Evolutionary conservation across 2,329 filamentous ascomycete species (phyloP), one percentile per base, ranked within the genome.

Genomic region (Blumeria hordei): DNA sequence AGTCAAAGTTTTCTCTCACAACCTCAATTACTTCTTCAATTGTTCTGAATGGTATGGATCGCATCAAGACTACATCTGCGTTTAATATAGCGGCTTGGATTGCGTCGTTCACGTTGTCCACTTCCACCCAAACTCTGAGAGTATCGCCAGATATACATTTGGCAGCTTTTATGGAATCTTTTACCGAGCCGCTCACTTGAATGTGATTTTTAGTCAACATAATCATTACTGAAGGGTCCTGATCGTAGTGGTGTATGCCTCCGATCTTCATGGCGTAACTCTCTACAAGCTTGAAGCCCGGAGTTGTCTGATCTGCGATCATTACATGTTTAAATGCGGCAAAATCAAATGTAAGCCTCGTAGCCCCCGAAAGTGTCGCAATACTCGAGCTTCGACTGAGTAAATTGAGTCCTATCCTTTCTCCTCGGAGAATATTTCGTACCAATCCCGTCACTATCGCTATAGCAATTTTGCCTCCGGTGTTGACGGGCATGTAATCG

Each of bases 151-250:
- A 90, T 0, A 83, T 86, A 11, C 80, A 74, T 67, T 86, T 86
- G 28, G 92, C 92, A 1, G 90, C 86, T 43, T 72, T 72, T 21
- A 98, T 88, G 6, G 92, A 92, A 21, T 84, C 79, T 1, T 83
- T 80, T 67, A 98, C 96, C 65, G 83, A 85, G 28, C 83, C 83
- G 55, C 84, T 82, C 59, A 86, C 87, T 83, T 90, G 95, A 56
- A 98, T 83, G 69, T 98, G 92, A 69, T 98, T 98, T 69, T 98
- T 92, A 72, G 98, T 98, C 60, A 98, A 75, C 92, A 98, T 98
- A 56, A 88, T 88, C 92, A 98, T 96, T 60, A 82, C 78, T 67
- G 80, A 85, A 56, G 98, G 73, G 67, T 98, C 92, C 69, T 94
- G 87, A 35, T 92, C 75, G 68, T 98, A 92, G 2, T 82, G 78